These are phyloP conservation scores for Termitomyces sp. DNA, from an alignment of 768 basidiomycete genomes.

Conservation along the genomic window DNA sequence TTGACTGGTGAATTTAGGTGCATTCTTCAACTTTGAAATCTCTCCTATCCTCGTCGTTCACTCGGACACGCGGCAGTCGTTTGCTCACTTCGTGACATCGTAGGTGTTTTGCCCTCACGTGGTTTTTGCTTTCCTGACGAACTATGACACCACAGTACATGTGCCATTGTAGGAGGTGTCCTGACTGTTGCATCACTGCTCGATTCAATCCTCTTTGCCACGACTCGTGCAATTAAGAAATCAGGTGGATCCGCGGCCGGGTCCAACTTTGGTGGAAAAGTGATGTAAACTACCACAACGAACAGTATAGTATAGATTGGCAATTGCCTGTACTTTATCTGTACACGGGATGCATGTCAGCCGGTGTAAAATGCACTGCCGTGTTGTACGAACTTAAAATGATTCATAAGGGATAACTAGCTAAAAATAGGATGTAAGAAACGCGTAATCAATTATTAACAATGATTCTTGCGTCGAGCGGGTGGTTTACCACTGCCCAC, in stretches of 20 bases:
- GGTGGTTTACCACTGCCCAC: conserved; percentile 5
- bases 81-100: conserved; percentile 98
- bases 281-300: conserved; percentile 31
- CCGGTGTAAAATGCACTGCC: conserved; percentile 4
- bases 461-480: conserved; percentile 8
- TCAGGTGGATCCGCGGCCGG: conserved; percentile 29
- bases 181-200: conserved; percentile 89
- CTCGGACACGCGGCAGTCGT: conserved; percentile 86
- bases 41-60: conserved; percentile 95
- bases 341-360: conserved; percentile 8
- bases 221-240: conserved; percentile 72
- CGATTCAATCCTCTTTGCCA: conserved; percentile 84
- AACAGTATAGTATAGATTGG: conserved; percentile 1
- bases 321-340: conserved; percentile 9
- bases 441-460: background rate
- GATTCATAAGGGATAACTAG: background rate
- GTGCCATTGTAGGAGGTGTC: conserved; percentile 97
- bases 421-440: too few species aligned
- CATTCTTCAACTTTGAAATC: conserved; percentile 94
- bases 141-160: conserved; percentile 57
- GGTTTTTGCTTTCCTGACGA: background rate
- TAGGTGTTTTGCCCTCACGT: conserved; percentile 38
- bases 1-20: conserved; percentile 39
- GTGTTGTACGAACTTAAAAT: conserved; percentile 10
- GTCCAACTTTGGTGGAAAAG: conserved; percentile 31